Base-by-base conservation (phyloP, 495 filamentous ascomycete genomes). In the Trichoderma erinaceum region DNA sequence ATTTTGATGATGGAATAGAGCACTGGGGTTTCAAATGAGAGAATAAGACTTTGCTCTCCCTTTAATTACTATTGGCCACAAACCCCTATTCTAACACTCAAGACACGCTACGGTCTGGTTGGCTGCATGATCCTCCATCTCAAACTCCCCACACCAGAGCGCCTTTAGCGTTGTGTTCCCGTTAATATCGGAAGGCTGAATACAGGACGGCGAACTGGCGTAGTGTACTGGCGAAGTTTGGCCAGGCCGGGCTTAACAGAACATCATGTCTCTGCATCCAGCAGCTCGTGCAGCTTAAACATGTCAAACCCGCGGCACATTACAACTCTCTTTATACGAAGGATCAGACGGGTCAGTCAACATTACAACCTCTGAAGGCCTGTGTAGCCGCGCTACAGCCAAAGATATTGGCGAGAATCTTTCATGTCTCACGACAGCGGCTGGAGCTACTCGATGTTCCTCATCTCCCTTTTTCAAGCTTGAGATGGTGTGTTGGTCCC, bases 401-500 rank as follows among this genome's bases (percentile, higher is more conserved):
- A 52, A 5, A 6, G 3, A 23, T 7, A 23, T 21, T 52, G 21
- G 44, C 44, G 0, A 16, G 44, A 48, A 1, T 16, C 11, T 52
- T n/a, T 7, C n/a, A 52, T 25, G 48, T 52, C 18, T 52, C 48
- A 52, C 21, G 18, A 7, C 48, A 16, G 43, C 43, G 43, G 43
- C 43, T 11, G 4, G 18, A 46, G 43, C 12, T 18, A 46, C 43
- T 46, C 48, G 21, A 52, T 2, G 6, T 21, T 52, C 48, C n/a
- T 52, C 48, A 11, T 52, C 48, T 52, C 48, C 48, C 21, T 52
- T 25, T 52, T 21, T 10, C 18, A 21, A 21, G 18, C 48, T 52
- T 18, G 52, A 61, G 27, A 61, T 21, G 23, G 56, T 61, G 56
- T 61, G 56, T 61, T 61, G 56, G 56, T 32, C 56, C 56, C 16